Conservation (phyloP, 2,329 filamentous ascomycete genomes). For the Pseudogymnoascus sp. region DNA sequence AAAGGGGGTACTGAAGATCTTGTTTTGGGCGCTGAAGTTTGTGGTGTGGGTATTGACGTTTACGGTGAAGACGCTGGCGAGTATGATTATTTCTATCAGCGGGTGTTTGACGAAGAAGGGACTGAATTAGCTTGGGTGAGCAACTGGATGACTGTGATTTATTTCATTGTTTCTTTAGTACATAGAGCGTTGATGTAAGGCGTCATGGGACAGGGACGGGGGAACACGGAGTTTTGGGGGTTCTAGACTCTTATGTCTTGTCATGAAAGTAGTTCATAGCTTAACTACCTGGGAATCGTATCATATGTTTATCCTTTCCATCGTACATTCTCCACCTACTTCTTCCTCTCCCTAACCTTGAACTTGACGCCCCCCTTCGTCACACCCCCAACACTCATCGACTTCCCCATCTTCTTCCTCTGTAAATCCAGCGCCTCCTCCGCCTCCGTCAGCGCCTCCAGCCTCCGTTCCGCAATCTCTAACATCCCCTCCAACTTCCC, state of each 20-base stretch:
- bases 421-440: conserved; percentile 51
- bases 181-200: background rate
- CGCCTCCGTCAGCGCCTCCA: conserved; percentile 45
- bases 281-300: background rate
- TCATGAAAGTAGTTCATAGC: conserved; percentile 1
- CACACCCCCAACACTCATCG: conserved; percentile 49
- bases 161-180: background rate
- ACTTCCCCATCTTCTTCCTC: conserved; percentile 57
- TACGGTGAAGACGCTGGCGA: conserved; percentile 43
- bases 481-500: conserved; percentile 43
- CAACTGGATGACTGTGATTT: background rate
- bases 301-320: background rate
- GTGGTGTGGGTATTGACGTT: conserved; percentile 51
- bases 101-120: conserved; percentile 41
- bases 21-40: conserved; percentile 47
- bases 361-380: conserved; percentile 54
- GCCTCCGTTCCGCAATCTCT: conserved; percentile 43
- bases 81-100: conserved; percentile 42
- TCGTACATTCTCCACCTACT: conserved; percentile 22
- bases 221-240: background rate
- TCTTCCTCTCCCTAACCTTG: conserved; percentile 54
- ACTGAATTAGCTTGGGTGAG: conserved; percentile 17
- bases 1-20: conserved; percentile 41
- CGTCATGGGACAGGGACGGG: background rate
- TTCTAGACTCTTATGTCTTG: background rate